Evolutionary conservation across 441 rosid species (phyloP).

Genomic region (Erodium moschatum): DNA sequence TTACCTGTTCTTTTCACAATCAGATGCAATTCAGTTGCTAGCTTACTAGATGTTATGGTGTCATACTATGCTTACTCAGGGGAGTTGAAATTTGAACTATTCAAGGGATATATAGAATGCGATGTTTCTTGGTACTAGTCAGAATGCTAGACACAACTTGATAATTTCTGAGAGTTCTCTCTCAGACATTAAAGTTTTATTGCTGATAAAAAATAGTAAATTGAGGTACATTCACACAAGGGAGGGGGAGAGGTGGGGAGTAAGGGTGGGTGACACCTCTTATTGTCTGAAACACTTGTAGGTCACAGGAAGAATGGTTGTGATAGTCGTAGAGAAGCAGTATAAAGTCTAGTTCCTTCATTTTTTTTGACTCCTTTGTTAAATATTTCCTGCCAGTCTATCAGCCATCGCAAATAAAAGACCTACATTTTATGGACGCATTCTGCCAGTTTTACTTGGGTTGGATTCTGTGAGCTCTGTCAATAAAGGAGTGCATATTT

Average conservation of each 20-base stretch:
- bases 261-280: conserved; percentile 1
- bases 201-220: too few species aligned
- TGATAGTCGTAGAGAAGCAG: not conserved
- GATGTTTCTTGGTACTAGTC: not conserved
- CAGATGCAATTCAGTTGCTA: conserved; percentile 16
- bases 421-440: conserved; percentile 86
- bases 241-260: not conserved
- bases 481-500: conserved; percentile 53
- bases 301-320: conserved; percentile 7
- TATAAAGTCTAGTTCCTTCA: not conserved
- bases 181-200: too few species aligned
- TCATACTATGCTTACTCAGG: not conserved
- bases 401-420: conserved; percentile 82
- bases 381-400: conserved; percentile 46
- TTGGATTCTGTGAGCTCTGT: conserved; percentile 65
- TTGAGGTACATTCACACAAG: not conserved
- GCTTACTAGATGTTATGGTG: not conserved
- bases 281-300: conserved; percentile 4
- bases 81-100: not conserved
- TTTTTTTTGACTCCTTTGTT: conserved; percentile 15
- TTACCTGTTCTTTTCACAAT: conserved; percentile 17
- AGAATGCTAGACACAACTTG: not conserved
- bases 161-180: not conserved
- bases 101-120: not conserved
- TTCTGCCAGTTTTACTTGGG: conserved; percentile 86